phyloP scores from a whole-genome alignment of 2,329 filamentous ascomycete species.

The Endothia cerciana region DNA sequence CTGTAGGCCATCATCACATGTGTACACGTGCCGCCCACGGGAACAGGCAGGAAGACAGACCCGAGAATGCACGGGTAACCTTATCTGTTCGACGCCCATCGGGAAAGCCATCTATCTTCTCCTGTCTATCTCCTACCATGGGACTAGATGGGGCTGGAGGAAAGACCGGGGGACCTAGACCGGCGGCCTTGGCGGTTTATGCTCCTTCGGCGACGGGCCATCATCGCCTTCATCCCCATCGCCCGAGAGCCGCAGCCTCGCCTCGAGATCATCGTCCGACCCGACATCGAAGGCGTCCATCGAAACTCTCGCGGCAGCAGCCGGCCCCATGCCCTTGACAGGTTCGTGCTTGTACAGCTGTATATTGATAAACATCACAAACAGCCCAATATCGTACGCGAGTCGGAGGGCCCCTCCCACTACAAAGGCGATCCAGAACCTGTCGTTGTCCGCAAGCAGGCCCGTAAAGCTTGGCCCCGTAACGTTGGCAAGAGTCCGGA shows the following conservation, averaged over 20 bases:
- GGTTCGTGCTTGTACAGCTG: slow-evolving; percentile 52
- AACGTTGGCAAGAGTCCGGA: slow-evolving; percentile 63
- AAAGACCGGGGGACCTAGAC: slow-evolving; percentile 15
- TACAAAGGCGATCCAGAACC: slow-evolving; percentile 67
- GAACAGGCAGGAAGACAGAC: background rate
- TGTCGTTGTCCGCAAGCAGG: slow-evolving; percentile 52
- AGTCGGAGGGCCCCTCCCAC: slow-evolving; percentile 57
- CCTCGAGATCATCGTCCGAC: slow-evolving; percentile 19
- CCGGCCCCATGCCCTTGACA: slow-evolving; percentile 7
- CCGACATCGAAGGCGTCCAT: slow-evolving; percentile 22
- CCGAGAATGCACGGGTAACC: background rate
- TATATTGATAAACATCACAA: slow-evolving; percentile 62
- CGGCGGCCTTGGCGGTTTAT: background rate
- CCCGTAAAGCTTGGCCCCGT: slow-evolving; percentile 60
- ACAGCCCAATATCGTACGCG: slow-evolving; percentile 58
- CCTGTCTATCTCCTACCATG: background rate
- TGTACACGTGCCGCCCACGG: background rate
- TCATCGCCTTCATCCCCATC: slow-evolving; percentile 8
- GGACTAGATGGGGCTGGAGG: background rate
- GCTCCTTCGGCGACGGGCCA: background rate
- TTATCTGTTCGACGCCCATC: background rate
- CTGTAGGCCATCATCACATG: background rate
- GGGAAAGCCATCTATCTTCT: background rate
- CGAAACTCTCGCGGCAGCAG: slow-evolving; percentile 11
- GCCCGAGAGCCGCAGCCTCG: slow-evolving; percentile 24